These are phyloP conservation scores for Rubia yunnanensis DNA, from an alignment of 257 asterid species.

Conservation along the genomic window DNA sequence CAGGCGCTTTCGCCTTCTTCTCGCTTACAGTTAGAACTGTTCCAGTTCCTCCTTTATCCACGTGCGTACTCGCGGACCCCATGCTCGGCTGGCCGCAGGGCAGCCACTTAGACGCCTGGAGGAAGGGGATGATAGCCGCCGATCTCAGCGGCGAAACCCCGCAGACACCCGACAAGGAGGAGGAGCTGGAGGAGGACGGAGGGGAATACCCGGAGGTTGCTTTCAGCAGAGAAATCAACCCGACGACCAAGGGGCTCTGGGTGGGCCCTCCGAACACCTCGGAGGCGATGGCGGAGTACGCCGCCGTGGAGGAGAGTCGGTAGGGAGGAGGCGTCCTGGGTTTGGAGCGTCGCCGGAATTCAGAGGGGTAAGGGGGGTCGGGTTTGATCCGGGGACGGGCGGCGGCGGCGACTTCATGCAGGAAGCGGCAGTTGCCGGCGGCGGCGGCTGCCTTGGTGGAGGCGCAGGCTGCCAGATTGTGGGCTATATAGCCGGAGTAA, in stretches of 20 bases:
- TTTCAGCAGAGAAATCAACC: slow-evolving; percentile 50
- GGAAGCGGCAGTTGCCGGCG: slow-evolving; percentile 34
- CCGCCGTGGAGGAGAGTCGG: slow-evolving; percentile 20
- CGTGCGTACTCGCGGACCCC: slow-evolving; percentile 22
- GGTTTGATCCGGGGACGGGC: slow-evolving; percentile 31
- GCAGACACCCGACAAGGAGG: slow-evolving; percentile 22
- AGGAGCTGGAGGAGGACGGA: slow-evolving; percentile 11
- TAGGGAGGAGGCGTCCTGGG: slow-evolving; percentile 11
- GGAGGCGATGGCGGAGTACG: slow-evolving; percentile 37
- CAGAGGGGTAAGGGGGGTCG: slow-evolving; percentile 31
- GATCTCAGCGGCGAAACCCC: slow-evolving; percentile 62
- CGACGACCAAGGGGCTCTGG: slow-evolving; percentile 40
- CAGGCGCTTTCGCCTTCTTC: slow-evolving; percentile 8
- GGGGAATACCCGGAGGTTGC: slow-evolving; percentile 20
- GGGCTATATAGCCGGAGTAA: slow-evolving; percentile 72
- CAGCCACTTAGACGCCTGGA: slow-evolving; percentile 65
- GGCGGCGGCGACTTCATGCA: slow-evolving; percentile 40
- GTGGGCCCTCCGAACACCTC: slow-evolving; percentile 35
- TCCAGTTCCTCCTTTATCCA: slow-evolving; percentile 52
- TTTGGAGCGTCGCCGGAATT: slow-evolving; percentile 21
- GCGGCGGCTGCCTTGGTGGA: slow-evolving; percentile 31
- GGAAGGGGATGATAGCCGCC: slow-evolving; percentile 41
- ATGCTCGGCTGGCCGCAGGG: slow-evolving; percentile 50
- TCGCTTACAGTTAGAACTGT: slow-evolving; percentile 15
- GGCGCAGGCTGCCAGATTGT: slow-evolving; percentile 48